Evolutionary conservation across 139 green algal species (phyloP), one percentile per base, ranked within the genome.

Genomic region (Picochlorum sp.): DNA sequence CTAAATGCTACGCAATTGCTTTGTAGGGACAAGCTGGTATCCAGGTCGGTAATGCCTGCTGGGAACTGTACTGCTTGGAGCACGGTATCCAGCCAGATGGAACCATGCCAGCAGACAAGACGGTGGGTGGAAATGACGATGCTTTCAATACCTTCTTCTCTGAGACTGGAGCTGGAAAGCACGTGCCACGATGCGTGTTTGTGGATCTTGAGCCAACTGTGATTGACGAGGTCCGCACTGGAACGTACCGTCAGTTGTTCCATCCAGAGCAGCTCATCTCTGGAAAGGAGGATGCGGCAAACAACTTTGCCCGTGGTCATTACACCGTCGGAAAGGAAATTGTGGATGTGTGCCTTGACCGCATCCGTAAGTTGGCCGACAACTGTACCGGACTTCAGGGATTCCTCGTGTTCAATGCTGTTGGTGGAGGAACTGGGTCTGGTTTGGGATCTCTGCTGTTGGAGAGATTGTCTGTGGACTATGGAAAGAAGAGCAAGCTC

Each of bases 401-500:
- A 69, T 97, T 97, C 86, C 77, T 96, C 62, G 87, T 96, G 37
- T 97, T 96, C 91, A 95, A 96, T 77, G 86, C 91, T 70, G 90
- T 96, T 58, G 91, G 91, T 60, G 91, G 91, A 66, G 91, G 91
- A 57, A 97, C 91, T 37, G 91, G 91, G 74, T 96, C 91, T 45
- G 91, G 91, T 67, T 88, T 97, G 45, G 91, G 91, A 75, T 96
- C 91, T 47, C 86, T 97, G 30, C 85, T 97, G 77, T 85, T 97
- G 71, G 91, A 97, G 88, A 87, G 90, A 73, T 87, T 96, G 72
- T 95, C 84, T 37, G 92, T 98, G 1, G 93, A 98, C 85, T 98
- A 99, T 70, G 93, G 92, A 84, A 98, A 98, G 86, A 98, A 98
- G 84, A 96, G 87, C 79, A 98, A 98, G 90, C 86, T 98, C 47